Evolutionary conservation across 305 asterid species (phyloP).

Genomic region (Solanum hybrid): DNA sequence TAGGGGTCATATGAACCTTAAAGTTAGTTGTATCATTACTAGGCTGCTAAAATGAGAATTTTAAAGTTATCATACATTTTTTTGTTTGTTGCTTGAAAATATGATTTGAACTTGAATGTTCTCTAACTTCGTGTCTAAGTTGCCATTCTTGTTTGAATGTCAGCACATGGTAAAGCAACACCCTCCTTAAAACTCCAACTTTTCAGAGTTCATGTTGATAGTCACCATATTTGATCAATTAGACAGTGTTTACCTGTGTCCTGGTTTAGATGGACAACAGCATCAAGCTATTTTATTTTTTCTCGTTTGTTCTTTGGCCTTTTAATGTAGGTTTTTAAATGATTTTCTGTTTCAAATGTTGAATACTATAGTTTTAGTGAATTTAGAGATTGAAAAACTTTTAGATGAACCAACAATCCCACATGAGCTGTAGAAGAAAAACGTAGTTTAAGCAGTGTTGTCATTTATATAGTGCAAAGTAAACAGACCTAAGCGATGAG

Average conservation of each 20-base stretch:
- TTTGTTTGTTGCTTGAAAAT: background rate
- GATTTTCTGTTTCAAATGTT: background rate
- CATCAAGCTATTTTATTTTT: background rate
- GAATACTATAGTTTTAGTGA: background rate
- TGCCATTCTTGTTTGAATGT: background rate
- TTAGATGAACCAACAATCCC: background rate
- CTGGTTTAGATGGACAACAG: background rate
- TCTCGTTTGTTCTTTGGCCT: background rate
- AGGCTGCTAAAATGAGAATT: background rate
- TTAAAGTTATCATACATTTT: background rate
- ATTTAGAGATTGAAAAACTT: background rate
- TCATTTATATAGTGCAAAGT: background rate
- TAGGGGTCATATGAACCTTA: background rate
- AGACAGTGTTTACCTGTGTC: background rate
- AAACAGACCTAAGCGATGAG: background rate
- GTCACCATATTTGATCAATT: background rate
- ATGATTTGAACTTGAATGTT: background rate
- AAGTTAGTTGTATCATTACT: background rate
- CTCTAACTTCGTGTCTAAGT: background rate
- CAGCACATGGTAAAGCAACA: background rate
- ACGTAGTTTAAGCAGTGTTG: background rate
- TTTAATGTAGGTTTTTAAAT: background rate
- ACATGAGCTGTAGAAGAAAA: background rate
- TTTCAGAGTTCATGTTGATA: background rate
- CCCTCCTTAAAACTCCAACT: background rate